Base-by-base conservation (phyloP, 2,329 filamentous ascomycete genomes). In the Epichloe coenophiala region DNA sequence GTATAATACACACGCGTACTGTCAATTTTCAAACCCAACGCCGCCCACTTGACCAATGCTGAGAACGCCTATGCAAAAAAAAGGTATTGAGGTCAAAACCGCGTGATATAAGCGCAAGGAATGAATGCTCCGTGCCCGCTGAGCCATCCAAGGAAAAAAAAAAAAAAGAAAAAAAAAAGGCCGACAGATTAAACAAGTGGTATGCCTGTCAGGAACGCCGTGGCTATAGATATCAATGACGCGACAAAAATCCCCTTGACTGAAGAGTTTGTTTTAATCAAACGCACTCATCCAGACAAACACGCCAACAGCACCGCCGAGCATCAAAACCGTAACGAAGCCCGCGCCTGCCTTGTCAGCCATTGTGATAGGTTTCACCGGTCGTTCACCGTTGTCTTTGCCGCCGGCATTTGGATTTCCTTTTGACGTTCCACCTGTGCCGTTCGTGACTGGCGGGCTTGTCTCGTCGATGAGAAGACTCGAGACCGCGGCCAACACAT, bases 401-500 rank as follows among this genome's bases (percentile, higher is more conserved):
- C 47, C 56, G n/a, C 71, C 70, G 0, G 69, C 71, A 4, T 67
- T 64, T 0, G 65, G 62, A 42, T 74, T 61, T 0, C 71, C 71
- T 52, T 60, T 63, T 3, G 69, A 72, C 0, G 68, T 78, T 41
- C 78, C 79, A 13, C 77, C 78, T 1, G 71, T 75, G 0, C 45
- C 52, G 4, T 71, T 71, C 0, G 72, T 76, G 1, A 72, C 68
- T 0, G 74, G 70, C 0, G 61, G 61, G 2, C 58, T 61, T 1
- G 65, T 68, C 8, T 69, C 60, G 6, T 65, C 59, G 12, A 78
- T 68, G 15, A 80, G 58, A 5, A 74, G 66, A 3, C 69, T 70
- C 12, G 73, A 73, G 12, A 83, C 71, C 3, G 78, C 71, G 6
- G 72, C 73, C 5, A 81, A 62, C 0, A 76, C 78, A 38, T 73